A percentile compares a stretch with the other conserved stretches of the same genome.
Evolutionary conservation across 2,329 filamentous ascomycete species (phyloP).

Genomic region (Hortaea werneckii): DNA sequence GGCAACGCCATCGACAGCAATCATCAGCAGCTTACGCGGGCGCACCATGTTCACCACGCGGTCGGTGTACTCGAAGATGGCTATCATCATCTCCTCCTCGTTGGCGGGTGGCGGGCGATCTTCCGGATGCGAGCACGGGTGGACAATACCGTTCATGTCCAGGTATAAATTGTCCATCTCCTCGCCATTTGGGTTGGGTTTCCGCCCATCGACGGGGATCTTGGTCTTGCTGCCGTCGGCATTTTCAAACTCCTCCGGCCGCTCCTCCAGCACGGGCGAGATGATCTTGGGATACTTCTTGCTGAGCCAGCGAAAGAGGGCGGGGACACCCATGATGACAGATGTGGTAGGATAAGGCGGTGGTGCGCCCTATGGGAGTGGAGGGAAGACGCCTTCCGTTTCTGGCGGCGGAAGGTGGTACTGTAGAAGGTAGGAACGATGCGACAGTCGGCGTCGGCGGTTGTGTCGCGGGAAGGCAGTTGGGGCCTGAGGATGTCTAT

Average conservation of each 20-base stretch:
- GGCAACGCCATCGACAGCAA: slow-evolving; percentile 94
- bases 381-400: too few species aligned
- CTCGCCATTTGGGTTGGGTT: slow-evolving; percentile 90
- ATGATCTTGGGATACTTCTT: slow-evolving; percentile 98
- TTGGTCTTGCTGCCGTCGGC: slow-evolving; percentile 69
- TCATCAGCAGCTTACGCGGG: slow-evolving; percentile 90
- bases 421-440: not conserved
- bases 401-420: not conserved
- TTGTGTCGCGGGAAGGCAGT: too few species aligned
- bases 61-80: slow-evolving; percentile 97
- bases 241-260: slow-evolving; percentile 64
- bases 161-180: slow-evolving; percentile 97
- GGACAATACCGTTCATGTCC: slow-evolving; percentile 99
- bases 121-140: slow-evolving; percentile 96
- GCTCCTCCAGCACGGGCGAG: slow-evolving; percentile 78
- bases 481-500: too few species aligned
- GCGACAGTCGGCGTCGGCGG: not conserved
- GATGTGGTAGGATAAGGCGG: not conserved
- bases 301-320: slow-evolving; percentile 92
- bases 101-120: slow-evolving; percentile 82
- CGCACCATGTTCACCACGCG: slow-evolving; percentile 98
- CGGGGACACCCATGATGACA: slow-evolving; percentile 75
- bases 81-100: slow-evolving; percentile 99
- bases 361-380: not conserved
- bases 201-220: slow-evolving; percentile 75